phyloP scores from a whole-genome alignment of 108 stramenopile species.

The Cyclostephanos invisitatus region DNA sequence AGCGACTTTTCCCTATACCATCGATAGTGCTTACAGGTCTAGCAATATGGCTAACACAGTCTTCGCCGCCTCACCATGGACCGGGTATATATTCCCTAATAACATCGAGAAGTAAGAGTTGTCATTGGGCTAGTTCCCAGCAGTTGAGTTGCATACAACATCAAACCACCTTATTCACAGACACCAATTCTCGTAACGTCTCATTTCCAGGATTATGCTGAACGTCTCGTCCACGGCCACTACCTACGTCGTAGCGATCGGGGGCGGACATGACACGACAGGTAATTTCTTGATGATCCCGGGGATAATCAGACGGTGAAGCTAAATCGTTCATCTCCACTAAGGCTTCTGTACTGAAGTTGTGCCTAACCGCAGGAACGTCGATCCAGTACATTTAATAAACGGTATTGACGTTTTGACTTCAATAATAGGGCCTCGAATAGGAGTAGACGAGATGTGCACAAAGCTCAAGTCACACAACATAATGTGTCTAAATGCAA shows the following conservation, averaged over 20 bases:
- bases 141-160: not conserved
- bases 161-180: constrained; percentile 15
- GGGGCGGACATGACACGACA: not conserved
- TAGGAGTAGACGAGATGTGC: not conserved
- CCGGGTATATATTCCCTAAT: not conserved
- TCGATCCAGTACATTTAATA: not conserved
- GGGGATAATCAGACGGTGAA: too few relatives aligned
- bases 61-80: not conserved
- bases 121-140: not conserved
- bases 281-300: too few relatives aligned
- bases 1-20: constrained; percentile 8
- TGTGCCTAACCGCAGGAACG: not conserved
- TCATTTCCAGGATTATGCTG: constrained; percentile 27
- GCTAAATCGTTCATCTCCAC: too few relatives aligned
- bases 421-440: not conserved
- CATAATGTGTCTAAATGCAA: not conserved
- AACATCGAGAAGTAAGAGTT: not conserved
- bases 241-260: constrained; percentile 8
- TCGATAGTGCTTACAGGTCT: too few relatives aligned
- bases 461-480: not conserved
- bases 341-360: too few relatives aligned
- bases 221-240: constrained; percentile 26
- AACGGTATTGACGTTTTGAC: not conserved
- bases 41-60: too few relatives aligned
- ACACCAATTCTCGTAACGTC: constrained; percentile 11